These are phyloP conservation scores for Solanum hybrid DNA, from an alignment of 305 asterid genomes.

Conservation along the genomic window DNA sequence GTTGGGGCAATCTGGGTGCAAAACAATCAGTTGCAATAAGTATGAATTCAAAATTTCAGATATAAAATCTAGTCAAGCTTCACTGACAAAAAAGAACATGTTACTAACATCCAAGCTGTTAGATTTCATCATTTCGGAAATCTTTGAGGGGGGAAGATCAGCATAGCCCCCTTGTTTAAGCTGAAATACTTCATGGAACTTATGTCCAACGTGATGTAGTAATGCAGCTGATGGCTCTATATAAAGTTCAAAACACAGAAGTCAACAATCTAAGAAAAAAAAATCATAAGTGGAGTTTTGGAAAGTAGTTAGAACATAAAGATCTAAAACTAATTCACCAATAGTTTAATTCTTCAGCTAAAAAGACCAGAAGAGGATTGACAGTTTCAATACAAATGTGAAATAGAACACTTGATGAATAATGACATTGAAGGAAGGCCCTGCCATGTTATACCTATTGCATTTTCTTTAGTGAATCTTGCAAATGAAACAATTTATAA, in stretches of 20 bases:
- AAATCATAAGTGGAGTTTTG: background rate
- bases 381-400: background rate
- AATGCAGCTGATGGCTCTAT: constrained; percentile 44
- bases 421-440: background rate
- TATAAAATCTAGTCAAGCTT: background rate
- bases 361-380: background rate
- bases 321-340: background rate
- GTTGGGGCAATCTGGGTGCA: constrained; percentile 80
- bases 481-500: background rate
- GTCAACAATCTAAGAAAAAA: background rate
- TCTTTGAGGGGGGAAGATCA: constrained; percentile 67
- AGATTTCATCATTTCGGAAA: constrained; percentile 89
- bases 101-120: constrained; percentile 79
- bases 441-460: background rate
- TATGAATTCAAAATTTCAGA: background rate
- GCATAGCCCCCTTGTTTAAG: constrained; percentile 62
- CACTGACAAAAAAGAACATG: constrained; percentile 3
- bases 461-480: background rate
- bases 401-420: background rate
- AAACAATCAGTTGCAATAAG: background rate
- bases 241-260: background rate
- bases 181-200: constrained; percentile 84
- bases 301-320: background rate
- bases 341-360: background rate
- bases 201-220: constrained; percentile 49